These are phyloP conservation scores for Saccharomycopsis capsularis DNA, from an alignment of 805 yeast species.

Conservation along the genomic window DNA sequence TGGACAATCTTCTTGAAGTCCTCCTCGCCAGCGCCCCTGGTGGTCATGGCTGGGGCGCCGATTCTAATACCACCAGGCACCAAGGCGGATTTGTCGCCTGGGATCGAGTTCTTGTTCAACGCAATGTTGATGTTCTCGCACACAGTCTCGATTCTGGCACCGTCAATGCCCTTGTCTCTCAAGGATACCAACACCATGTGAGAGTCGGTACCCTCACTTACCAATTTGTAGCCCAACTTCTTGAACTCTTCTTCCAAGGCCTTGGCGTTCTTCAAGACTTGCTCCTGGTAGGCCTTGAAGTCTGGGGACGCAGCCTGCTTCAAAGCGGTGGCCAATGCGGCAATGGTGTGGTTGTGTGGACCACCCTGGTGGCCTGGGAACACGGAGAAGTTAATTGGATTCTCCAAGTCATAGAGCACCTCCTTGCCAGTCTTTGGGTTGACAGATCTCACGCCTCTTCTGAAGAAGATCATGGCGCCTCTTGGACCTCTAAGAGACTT, in stretches of 20 bases:
- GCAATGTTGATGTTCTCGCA: slow-evolving; percentile 90
- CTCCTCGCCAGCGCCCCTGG: slow-evolving; percentile 76
- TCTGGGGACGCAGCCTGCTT: slow-evolving; percentile 89
- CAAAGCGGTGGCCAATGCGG: slow-evolving; percentile 92
- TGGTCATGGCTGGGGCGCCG: slow-evolving; percentile 98
- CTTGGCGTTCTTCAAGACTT: slow-evolving; percentile 76
- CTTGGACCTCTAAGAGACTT: slow-evolving; percentile 98
- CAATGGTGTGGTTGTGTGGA: slow-evolving; percentile 96
- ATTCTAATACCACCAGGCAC: slow-evolving; percentile 95
- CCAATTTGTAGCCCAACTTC: slow-evolving; percentile 61
- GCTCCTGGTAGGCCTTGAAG: slow-evolving; percentile 76
- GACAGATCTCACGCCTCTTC: slow-evolving; percentile 84
- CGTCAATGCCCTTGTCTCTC: slow-evolving; percentile 72
- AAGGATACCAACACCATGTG: slow-evolving; percentile 84
- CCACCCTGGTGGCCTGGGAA: slow-evolving; percentile 99
- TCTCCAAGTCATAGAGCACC: slow-evolving; percentile 78
- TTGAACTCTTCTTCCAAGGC: slow-evolving; percentile 64
- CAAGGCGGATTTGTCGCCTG: slow-evolving; percentile 92
- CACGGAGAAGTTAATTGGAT: slow-evolving; percentile 89
- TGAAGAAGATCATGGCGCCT: slow-evolving; percentile 96
- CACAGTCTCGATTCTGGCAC: slow-evolving; percentile 90
- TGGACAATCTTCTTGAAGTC: slow-evolving; percentile 79
- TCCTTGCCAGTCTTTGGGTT: slow-evolving; percentile 80
- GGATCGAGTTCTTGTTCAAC: slow-evolving; percentile 91
- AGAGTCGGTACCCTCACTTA: slow-evolving; percentile 90